A percentile compares a stretch with the other conserved stretches of the same genome.
Conservation (phyloP, 768 basidiomycete species). For the Mrakia hoshinonis region DNA sequence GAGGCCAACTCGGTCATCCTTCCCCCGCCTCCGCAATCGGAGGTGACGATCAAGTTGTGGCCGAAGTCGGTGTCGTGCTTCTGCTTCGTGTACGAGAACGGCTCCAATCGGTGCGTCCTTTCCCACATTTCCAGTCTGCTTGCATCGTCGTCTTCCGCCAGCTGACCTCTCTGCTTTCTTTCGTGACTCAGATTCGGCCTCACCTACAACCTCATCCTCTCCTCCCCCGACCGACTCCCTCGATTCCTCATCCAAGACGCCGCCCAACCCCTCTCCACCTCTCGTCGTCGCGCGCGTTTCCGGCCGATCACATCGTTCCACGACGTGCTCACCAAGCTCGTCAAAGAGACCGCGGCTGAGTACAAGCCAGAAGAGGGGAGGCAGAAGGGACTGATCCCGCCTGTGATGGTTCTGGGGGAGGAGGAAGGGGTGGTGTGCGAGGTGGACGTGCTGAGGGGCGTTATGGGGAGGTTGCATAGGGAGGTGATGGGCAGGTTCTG, state of each 20-base stretch:
- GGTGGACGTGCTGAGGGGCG: neutral
- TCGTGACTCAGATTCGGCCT: slow-evolving; percentile 13
- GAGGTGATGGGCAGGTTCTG: neutral
- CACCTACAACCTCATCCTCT: slow-evolving; percentile 10
- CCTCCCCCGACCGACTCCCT: neutral
- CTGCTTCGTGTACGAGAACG: slow-evolving; percentile 23
- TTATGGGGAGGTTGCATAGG: neutral
- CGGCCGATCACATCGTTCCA: neutral
- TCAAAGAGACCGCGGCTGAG: neutral
- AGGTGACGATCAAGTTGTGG: slow-evolving; percentile 13
- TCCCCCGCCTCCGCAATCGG: neutral
- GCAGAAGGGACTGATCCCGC: neutral
- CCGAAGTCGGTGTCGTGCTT: slow-evolving; percentile 19
- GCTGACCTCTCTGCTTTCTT: neutral
- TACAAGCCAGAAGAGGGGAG: no score
- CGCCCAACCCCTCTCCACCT: neutral
- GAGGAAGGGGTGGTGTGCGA: slow-evolving; percentile 12
- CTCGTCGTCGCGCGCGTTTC: neutral
- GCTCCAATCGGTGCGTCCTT: slow-evolving; percentile 8
- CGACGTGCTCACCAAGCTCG: neutral
- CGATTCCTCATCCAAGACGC: slow-evolving; percentile 25
- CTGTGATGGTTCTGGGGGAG: slow-evolving; percentile 6
- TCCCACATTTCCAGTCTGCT: neutral
- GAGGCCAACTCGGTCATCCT: neutral
- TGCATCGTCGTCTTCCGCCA: neutral